phyloP scores from a whole-genome alignment of 768 basidiomycete species.

The Fistulinella prunicolor region DNA sequence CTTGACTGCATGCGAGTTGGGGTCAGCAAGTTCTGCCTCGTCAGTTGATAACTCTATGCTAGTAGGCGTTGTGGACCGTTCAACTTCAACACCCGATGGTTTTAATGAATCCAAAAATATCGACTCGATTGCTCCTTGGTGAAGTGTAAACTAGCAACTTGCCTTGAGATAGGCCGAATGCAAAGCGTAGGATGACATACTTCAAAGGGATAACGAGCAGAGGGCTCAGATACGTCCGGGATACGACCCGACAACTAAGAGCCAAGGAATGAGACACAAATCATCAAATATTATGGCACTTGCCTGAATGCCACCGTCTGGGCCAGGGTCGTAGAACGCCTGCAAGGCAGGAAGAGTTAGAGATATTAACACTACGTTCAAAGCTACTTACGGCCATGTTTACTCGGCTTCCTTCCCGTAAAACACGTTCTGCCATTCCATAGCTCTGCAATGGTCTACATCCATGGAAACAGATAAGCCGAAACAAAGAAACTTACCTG shows the following conservation, averaged over 20 bases:
- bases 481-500: conserved; percentile 30
- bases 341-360: conserved; percentile 26
- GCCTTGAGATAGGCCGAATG: background rate
- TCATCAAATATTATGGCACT: background rate
- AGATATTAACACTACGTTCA: background rate
- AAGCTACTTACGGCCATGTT: conserved; percentile 54
- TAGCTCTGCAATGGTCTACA: conserved; percentile 52
- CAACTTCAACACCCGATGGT: conserved; percentile 27
- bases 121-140: conserved; percentile 35
- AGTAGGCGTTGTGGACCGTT: conserved; percentile 32
- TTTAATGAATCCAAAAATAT: conserved; percentile 36
- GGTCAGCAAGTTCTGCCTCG: conserved; percentile 8
- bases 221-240: conserved; percentile 55
- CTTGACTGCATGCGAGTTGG: conserved; percentile 31
- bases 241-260: conserved; percentile 58
- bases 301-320: conserved; percentile 60
- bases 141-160: conserved; percentile 26
- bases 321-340: conserved; percentile 74
- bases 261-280: background rate
- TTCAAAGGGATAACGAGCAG: conserved; percentile 70
- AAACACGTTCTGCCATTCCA: conserved; percentile 60
- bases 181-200: conserved; percentile 30
- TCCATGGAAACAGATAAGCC: background rate
- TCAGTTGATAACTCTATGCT: conserved; percentile 29
- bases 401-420: conserved; percentile 62